phyloP scores from a whole-genome alignment of 2,329 filamentous ascomycete genomes.

The Fulvia fulva region DNA sequence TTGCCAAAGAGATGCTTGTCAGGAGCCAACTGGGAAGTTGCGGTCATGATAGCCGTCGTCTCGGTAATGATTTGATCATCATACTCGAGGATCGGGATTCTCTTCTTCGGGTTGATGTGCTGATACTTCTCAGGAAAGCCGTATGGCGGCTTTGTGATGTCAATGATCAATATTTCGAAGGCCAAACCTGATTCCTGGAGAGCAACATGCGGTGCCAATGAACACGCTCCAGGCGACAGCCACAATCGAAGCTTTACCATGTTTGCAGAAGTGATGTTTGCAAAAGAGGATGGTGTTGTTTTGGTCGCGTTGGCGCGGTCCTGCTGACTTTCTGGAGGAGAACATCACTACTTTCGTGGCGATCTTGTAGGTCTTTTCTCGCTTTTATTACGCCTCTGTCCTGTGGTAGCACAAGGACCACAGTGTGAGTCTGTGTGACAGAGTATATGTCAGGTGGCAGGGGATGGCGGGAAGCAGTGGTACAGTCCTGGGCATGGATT shows the following conservation, averaged over 20 bases:
- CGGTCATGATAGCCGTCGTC: slow-evolving; percentile 5
- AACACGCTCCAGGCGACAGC: neutral
- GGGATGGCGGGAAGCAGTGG: too few relatives aligned
- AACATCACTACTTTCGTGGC: too few relatives aligned
- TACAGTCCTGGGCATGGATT: too few relatives aligned
- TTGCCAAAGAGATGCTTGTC: slow-evolving; percentile 7
- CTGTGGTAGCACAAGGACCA: too few relatives aligned
- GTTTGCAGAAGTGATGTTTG: neutral
- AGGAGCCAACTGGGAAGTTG: neutral
- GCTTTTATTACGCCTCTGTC: too few relatives aligned
- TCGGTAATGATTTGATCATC: slow-evolving; percentile 5
- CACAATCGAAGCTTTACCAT: neutral
- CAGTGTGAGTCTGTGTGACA: too few relatives aligned
- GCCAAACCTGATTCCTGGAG: neutral
- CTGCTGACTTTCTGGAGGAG: neutral
- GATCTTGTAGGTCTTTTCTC: too few relatives aligned
- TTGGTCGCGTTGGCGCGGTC: neutral
- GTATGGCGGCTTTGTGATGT: neutral
- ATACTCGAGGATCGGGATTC: slow-evolving; percentile 4
- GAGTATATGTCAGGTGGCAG: too few relatives aligned
- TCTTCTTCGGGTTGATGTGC: slow-evolving; percentile 5
- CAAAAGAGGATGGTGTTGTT: neutral
- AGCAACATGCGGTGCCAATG: neutral
- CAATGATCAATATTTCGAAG: neutral
- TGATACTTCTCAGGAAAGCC: neutral